A percentile compares a stretch with the other conserved stretches of the same genome.
phyloP scores from a whole-genome alignment of 2,329 filamentous ascomycete genomes.

The Sarocladiaceae sp. region DNA sequence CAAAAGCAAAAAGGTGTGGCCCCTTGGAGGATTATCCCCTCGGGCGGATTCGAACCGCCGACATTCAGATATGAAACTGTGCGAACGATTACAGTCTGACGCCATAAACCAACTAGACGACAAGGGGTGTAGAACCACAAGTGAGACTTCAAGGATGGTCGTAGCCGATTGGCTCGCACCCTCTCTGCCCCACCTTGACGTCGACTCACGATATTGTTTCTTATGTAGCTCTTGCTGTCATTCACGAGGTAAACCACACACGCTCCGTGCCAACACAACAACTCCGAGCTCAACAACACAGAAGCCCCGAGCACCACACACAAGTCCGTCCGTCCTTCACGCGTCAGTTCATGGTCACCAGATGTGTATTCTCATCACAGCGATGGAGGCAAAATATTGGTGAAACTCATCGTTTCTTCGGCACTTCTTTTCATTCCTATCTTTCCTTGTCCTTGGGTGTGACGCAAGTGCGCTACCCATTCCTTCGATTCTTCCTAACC shows the following conservation, averaged over 20 bases:
- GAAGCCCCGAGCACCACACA: no score
- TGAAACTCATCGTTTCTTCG: no score
- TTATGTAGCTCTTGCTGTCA: background rate
- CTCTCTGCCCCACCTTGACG: constrained; percentile 6
- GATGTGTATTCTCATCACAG: no score
- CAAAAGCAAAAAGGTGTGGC: constrained; percentile 6
- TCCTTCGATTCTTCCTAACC: no score
- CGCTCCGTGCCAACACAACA: no score
- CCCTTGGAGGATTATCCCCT: constrained; percentile 11
- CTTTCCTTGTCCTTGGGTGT: no score
- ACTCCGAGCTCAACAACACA: no score
- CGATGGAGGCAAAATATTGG: no score
- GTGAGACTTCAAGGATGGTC: constrained; percentile 4
- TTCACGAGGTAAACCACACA: no score
- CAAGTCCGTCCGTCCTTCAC: background rate
- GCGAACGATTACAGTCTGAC: constrained; percentile 10
- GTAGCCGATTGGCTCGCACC: constrained; percentile 8
- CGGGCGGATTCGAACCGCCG: constrained; percentile 11
- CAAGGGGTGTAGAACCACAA: constrained; percentile 6
- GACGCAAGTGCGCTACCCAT: no score
- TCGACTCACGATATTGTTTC: background rate
- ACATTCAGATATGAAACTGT: constrained; percentile 11
- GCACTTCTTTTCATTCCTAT: background rate
- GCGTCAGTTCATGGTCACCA: no score
- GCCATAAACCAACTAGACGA: constrained; percentile 11